phyloP scores from a whole-genome alignment of 768 basidiomycete species.

The Amanita thiersii region DNA sequence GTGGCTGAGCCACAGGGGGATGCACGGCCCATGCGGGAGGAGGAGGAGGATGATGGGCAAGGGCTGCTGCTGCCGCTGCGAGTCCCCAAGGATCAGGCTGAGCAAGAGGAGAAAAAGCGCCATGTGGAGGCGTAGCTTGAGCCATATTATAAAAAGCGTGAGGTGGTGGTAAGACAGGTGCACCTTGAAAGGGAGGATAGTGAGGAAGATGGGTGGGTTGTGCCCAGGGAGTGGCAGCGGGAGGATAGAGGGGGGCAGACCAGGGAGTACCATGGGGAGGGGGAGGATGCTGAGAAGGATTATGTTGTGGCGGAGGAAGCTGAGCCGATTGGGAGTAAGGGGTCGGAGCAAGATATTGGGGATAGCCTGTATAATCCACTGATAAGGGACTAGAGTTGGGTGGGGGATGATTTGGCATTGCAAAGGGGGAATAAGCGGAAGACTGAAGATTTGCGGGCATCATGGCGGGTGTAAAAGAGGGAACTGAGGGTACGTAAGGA shows the following conservation, averaged over 20 bases:
- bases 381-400: constrained; percentile 16
- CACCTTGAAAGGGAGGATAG: constrained; percentile 10
- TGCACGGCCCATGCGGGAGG: constrained; percentile 10
- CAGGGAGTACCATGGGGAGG: constrained; percentile 11
- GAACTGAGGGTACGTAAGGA: background rate
- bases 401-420: constrained; percentile 10
- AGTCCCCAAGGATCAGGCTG: constrained; percentile 7
- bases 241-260: constrained; percentile 12
- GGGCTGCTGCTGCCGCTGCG: background rate
- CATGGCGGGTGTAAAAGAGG: background rate
- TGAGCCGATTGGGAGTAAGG: constrained; percentile 11
- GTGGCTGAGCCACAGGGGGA: constrained; percentile 10
- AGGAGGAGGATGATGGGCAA: background rate
- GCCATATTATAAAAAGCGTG: background rate
- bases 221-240: constrained; percentile 13
- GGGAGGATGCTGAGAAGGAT: constrained; percentile 10
- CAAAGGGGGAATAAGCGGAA: constrained; percentile 16
- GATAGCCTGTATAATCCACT: constrained; percentile 24
- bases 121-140: background rate
- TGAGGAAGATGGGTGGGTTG: constrained; percentile 12
- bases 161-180: background rate
- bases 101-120: constrained; percentile 2
- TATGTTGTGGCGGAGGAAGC: constrained; percentile 10
- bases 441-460: background rate
- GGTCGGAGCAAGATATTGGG: constrained; percentile 14